Evolutionary conservation across 163 green algal genomes (phyloP), one percentile per base, ranked within the genome.

Genomic region (Scenedesmus sp.): DNA sequence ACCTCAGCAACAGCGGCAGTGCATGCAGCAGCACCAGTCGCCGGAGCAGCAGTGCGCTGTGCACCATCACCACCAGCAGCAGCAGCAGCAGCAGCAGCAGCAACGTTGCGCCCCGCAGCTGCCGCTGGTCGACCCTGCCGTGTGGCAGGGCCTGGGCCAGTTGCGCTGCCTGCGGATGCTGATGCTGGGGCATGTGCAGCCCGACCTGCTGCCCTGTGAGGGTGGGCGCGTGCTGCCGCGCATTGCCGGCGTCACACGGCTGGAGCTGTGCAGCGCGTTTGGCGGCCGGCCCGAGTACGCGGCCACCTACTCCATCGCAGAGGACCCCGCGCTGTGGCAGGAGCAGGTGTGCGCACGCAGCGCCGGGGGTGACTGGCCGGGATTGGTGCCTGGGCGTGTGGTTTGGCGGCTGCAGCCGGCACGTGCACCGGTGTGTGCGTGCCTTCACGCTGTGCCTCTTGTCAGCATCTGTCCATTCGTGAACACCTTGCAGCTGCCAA

Each of bases 261-360:
- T 89, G 43, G 85, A 89, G 68, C 30, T 89, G 85, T 89, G 85
- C 68, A 83, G 65, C 16, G 85, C 85, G 22, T 89, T 89, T 53
- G 85, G 65, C 13, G 85, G 85, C n/a, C 49, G 30, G 35, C 43
- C 73, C 30, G 85, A 83, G 20, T 89, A 89, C 13, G 68, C 68
- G 20, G 85, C 70, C 26, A 89, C 85, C 22, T 89, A 89, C 85
- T 83, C 68, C 65, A 89, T 83, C 26, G 85, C 51, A 51, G 85
- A 89, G 68, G 85, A 89, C 68, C 85, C 85, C 1, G 20, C 44
- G 26, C 85, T 89, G 40, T 89, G 85, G 85, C 65, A 83, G 85
- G 65, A 89, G 68, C 85, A 89, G 85, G 44, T 72, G 15, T n/a
- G n/a, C n/a, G n/a, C n/a, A n/a, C n/a, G n/a, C n/a, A n/a, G n/a